Base-by-base conservation (phyloP, 2,329 filamentous ascomycete species). In the Dactylella cylindrospora region DNA sequence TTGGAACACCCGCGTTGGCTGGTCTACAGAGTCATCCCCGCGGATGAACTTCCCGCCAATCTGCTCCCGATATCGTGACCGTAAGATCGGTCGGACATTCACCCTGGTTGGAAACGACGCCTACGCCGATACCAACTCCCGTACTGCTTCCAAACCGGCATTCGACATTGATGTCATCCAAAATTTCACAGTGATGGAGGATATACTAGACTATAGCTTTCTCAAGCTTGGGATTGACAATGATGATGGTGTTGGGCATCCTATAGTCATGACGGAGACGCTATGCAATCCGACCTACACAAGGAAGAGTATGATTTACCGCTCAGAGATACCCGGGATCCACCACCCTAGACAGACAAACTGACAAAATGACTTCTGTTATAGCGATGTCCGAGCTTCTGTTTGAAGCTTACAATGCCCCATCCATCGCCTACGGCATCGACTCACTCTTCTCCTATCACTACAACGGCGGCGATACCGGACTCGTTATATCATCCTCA, bases 101-200 rank as follows among this genome's bases (percentile, higher is more conserved):
- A 89, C 86, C 20, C 96, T 97, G 71, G 85, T 94, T 36, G 93
- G 93, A 52, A 83, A 84, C 68, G 93, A 98, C 75, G 89, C 94
- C 70, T 97, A 93, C 70, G 86, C 90, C 66, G 93, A 98, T 74
- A 93, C 91, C 20, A 95, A 90, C 1, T 90, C 93, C 17, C 82
- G 88, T 53, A 88, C 90, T 8, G 93, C 97, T 72, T 85, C 95
- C 60, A 85, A 91, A 71, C 87, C 88, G 72, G 85, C 90, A 1
- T 97, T 96, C 69, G 93, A 98, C 72, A 91, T 85, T 36, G 91
- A 90, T 66, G 85, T 98, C 40, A 83, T 97, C 62, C 90, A 88
- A 73, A 97, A 97, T 72, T 98, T 94, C 90, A 93, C 98, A 73
- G 90, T 90, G 26, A 90, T 95, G 83, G 93, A 98, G 73, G 90